Base-by-base conservation (phyloP, 139 green algal species). In the Parachlorella kessleri region DNA sequence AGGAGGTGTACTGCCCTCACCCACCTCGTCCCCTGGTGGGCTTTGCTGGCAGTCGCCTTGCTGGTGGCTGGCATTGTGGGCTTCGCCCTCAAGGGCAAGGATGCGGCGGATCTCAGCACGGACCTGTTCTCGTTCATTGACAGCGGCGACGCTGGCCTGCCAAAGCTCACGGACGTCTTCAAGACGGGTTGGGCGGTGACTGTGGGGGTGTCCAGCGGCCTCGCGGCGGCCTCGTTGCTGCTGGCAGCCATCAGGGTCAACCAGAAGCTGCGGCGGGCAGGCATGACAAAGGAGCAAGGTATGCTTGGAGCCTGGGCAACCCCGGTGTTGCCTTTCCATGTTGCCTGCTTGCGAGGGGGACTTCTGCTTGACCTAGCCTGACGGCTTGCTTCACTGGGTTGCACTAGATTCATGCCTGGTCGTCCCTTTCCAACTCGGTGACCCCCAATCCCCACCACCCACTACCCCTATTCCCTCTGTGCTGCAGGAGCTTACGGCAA, bases 21-120 rank as follows among this genome's bases (percentile, higher is more conserved):
- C n/a, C n/a, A n/a, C n/a, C 59, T 86, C 32, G 69, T 83, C 38
- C 81, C 81, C 4, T 83, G 75, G 81, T n/a, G 41, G 28, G 59
- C 81, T 63, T 63, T 86, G 36, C 66, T 86, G 23, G 38, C 75
- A 2, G 59, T 70, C 7, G 38, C 37, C 21, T 75, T 82, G 38
- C 69, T 83, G 33, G 41, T 81, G 28, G 42, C 53, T 24, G 81
- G 81, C 24, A 5, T 86, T n/a, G 33, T 65, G 7, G 21, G 79
- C 2, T 77, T 73, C 14, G 30, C 65, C 41, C 39, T 82, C 54
- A 77, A 86, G 41, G 75, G 41, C 33, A 37, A 41, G 28, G 42
- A 59, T 9, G 81, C 69, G 30, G 48, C 38, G 18, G 32, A 39
- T 1, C 36, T 35, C 6, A 75, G 39, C 7, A 10, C 41, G 32